These are phyloP conservation scores for Fallopia convolvulus DNA, from an alignment of 148 eudicot species.

Conservation along the genomic window DNA sequence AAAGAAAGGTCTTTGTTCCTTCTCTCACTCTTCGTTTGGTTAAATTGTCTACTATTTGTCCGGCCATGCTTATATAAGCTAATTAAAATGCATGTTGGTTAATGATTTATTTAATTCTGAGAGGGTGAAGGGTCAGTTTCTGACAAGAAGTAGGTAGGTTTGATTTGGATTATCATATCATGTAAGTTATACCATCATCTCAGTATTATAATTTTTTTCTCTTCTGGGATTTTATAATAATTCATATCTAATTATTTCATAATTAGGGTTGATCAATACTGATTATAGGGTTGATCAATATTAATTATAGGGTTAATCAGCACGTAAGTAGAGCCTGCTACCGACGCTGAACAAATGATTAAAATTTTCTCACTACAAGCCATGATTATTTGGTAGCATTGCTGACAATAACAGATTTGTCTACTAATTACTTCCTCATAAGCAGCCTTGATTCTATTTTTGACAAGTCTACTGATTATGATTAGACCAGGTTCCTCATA, in stretches of 20 bases:
- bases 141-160: slow-evolving; percentile 2
- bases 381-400: slow-evolving; percentile 1
- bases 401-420: slow-evolving; percentile 4
- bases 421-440: not conserved
- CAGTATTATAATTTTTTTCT: not conserved
- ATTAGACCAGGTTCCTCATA: too few species aligned
- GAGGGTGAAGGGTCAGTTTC: slow-evolving; percentile 6
- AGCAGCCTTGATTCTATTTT: not conserved
- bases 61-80: slow-evolving; percentile 8
- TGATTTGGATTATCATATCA: not conserved
- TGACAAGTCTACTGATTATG: too few species aligned
- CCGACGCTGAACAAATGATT: slow-evolving; percentile 9
- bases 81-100: slow-evolving; percentile 9
- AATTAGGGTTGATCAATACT: not conserved
- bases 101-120: slow-evolving; percentile 4
- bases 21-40: not conserved
- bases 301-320: not conserved
- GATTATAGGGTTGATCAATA: not conserved
- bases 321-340: not conserved
- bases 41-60: not conserved
- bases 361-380: not conserved
- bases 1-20: slow-evolving; percentile 1
- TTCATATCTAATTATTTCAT: not conserved
- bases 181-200: not conserved
- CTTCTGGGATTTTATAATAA: not conserved